phyloP scores from a whole-genome alignment of 352 stramenopile genomes.

The Salisapilia sapeloensis region DNA sequence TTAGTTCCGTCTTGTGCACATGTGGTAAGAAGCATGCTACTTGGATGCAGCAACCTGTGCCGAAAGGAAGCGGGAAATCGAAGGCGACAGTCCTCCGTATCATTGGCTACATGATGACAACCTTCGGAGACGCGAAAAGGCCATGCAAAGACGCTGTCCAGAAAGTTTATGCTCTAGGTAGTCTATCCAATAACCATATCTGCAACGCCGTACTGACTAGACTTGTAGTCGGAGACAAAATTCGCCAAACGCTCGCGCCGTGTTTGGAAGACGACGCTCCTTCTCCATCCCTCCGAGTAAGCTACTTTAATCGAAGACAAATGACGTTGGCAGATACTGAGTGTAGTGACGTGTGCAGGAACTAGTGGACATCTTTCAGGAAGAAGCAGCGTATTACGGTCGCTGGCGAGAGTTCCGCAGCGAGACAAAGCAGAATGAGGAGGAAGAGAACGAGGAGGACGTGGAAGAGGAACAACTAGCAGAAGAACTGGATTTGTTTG shows the following conservation, averaged over 20 bases:
- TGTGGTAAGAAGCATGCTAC: slow-evolving; percentile 42
- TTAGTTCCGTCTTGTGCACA: slow-evolving; percentile 35
- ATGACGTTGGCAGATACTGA: not conserved
- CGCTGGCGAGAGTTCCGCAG: slow-evolving; percentile 68
- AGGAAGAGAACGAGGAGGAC: slow-evolving; percentile 39
- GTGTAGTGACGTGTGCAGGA: slow-evolving; percentile 14
- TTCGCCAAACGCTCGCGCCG: slow-evolving; percentile 15
- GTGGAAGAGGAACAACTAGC: slow-evolving; percentile 68
- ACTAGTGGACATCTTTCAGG: slow-evolving; percentile 53
- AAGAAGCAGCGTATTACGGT: slow-evolving; percentile 73
- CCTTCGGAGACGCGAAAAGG: slow-evolving; percentile 44
- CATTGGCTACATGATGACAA: slow-evolving; percentile 72
- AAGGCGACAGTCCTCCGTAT: slow-evolving; percentile 29
- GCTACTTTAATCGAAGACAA: not conserved
- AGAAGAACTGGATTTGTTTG: slow-evolving; percentile 74
- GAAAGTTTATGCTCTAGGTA: slow-evolving; percentile 32
- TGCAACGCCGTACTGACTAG: slow-evolving; percentile 1
- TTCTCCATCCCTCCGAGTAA: slow-evolving; percentile 26
- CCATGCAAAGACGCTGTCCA: slow-evolving; percentile 42
- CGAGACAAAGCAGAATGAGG: slow-evolving; percentile 61
- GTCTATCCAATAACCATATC: not conserved
- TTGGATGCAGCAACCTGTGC: no score
- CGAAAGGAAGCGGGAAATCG: slow-evolving; percentile 14
- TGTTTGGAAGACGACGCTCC: slow-evolving; percentile 20
- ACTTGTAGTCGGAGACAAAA: slow-evolving; percentile 29